A percentile compares a stretch with the other conserved stretches of the same genome.
Conservation (phyloP, 768 basidiomycete genomes). For the Suillus clintonianus region DNA sequence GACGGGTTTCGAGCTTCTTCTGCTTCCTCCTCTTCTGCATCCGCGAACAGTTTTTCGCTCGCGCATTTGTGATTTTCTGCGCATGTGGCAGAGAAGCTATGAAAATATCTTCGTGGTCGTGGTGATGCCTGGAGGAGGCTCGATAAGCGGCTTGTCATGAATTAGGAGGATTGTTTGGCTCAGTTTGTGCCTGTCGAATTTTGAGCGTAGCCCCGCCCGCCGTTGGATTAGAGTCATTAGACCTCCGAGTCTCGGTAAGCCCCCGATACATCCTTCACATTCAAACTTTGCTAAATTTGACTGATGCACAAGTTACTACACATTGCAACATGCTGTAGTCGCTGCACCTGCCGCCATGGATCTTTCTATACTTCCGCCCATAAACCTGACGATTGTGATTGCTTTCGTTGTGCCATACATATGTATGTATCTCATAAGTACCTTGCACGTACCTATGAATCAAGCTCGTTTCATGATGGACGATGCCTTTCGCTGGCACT, state of each 20-base stretch:
- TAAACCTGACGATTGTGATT: no score
- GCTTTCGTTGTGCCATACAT: no score
- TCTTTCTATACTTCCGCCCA: background rate
- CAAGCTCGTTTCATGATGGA: background rate
- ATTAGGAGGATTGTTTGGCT: background rate
- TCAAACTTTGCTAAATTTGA: no score
- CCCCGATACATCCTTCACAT: no score
- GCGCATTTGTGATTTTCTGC: conserved; percentile 32
- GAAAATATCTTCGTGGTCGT: background rate
- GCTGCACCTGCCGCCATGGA: background rate
- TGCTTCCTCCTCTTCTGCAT: conserved; percentile 57
- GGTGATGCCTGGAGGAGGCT: background rate
- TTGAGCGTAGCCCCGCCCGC: no score
- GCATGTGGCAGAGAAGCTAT: background rate
- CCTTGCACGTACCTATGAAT: background rate
- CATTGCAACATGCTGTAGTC: no score
- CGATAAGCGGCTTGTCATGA: conserved; percentile 1
- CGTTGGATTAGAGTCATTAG: no score
- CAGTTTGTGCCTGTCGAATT: background rate
- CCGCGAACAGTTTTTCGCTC: conserved; percentile 65
- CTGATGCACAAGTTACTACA: no score
- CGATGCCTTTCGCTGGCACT: background rate
- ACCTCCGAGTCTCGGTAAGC: no score
- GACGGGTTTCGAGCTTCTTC: conserved; percentile 27
- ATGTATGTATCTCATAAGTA: background rate